Evolutionary conservation across 371 early-diverging fungal species (phyloP).

Genomic region (Mortierella sp.): DNA sequence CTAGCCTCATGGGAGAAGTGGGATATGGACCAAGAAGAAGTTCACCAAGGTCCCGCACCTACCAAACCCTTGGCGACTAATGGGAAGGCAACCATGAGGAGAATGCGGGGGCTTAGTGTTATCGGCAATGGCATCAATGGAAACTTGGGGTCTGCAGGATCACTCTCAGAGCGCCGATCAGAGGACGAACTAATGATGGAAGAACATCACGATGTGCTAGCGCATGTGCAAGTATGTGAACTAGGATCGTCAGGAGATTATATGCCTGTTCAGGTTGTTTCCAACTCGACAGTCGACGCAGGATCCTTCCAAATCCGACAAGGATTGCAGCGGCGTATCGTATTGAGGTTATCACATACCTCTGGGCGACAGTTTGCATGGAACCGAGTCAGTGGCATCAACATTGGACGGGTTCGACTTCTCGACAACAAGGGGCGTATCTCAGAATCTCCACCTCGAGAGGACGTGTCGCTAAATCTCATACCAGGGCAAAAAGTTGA

Average conservation of each 20-base stretch:
- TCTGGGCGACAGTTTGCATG: slow-evolving; percentile 82
- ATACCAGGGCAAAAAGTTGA: slow-evolving; percentile 62
- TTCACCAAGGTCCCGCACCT: slow-evolving; percentile 25
- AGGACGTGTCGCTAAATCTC: slow-evolving; percentile 65
- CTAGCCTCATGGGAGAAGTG: slow-evolving; percentile 72
- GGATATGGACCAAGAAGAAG: slow-evolving; percentile 61
- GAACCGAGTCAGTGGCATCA: slow-evolving; percentile 65
- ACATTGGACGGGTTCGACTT: slow-evolving; percentile 75
- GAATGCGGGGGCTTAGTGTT: background rate
- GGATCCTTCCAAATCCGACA: slow-evolving; percentile 85
- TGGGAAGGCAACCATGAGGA: slow-evolving; percentile 10
- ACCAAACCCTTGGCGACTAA: slow-evolving; percentile 5
- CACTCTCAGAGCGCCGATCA: slow-evolving; percentile 65
- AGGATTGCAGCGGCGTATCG: slow-evolving; percentile 87
- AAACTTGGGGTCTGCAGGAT: slow-evolving; percentile 20
- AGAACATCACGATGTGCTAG: slow-evolving; percentile 79
- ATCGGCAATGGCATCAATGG: slow-evolving; percentile 6
- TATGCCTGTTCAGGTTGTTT: slow-evolving; percentile 76
- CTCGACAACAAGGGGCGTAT: slow-evolving; percentile 80
- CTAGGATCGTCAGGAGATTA: slow-evolving; percentile 79
- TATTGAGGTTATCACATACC: slow-evolving; percentile 80
- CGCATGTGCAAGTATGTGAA: slow-evolving; percentile 81
- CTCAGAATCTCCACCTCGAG: slow-evolving; percentile 63
- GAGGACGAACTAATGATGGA: slow-evolving; percentile 80
- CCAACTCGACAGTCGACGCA: slow-evolving; percentile 65